Evolutionary conservation across 352 stramenopile species (phyloP), one percentile per base, ranked within the genome.

Genomic region (Achlya hypogyna): DNA sequence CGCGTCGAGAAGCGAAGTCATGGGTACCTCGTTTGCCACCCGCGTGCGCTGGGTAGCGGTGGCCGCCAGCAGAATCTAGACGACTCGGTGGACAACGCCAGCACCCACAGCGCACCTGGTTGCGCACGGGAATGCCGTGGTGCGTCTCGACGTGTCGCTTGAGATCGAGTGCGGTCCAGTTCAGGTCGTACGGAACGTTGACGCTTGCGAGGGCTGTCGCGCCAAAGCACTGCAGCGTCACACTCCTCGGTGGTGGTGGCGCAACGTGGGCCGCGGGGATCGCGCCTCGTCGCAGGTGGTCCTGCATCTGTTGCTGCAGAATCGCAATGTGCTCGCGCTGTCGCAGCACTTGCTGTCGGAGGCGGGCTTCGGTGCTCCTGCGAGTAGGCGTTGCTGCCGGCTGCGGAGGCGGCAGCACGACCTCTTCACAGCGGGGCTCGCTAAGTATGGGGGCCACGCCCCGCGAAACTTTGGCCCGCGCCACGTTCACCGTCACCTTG

Each of bases 261-360:
- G 49, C 4, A 31, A 49, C 5, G 25, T 29, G 16, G 31, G 10
- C 4, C 47, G 35, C 23, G 25, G 63, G 12, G 71, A 38, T 5
- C 70, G 51, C 5, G 69, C 47, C 49, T 71, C 56, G 23, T 63
- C 63, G 25, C n/a, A 4, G 63, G 1, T 47, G 75, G 53, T 88
- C 81, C 52, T 84, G 53, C 34, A 90, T 71, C 64, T 90, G 79
- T 65, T 90, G 78, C 69, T 88, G 72, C 12, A 89, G 68, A 27
- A 88, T 72, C 18, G 72, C 66, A 29, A 89, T 79, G 25, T 79
- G 78, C 62, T 86, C 74, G 22, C 78, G 75, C 40, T 88, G 77
- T 1, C 79, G 76, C 27, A 23, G 56, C 40, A 69, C 27, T 49
- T 12, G 54, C 58, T 20, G 6, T 28, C 22, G 38, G 28, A 40